Evolutionary conservation across 257 asterid species (phyloP), one percentile per base, ranked within the genome.

Genomic region (Ballota nigra): DNA sequence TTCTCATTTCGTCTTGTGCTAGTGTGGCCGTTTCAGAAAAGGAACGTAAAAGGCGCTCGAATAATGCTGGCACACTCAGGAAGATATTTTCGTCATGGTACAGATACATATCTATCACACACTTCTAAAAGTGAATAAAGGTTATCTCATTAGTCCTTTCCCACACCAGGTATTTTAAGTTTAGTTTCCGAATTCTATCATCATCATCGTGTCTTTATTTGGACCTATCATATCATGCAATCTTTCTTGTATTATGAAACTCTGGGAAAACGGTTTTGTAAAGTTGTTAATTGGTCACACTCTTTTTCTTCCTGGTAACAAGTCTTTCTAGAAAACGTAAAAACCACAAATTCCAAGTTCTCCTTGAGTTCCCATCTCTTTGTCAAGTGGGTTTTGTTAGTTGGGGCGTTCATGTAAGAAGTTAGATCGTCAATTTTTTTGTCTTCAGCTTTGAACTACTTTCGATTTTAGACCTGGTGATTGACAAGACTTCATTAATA

Each of bases 141-240:
- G 58, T 66, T 69, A 65, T 65, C 45, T 33, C 65, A 8, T 40
- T 51, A 26, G 15, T 24, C 74, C 72, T 52, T 64, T 47, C 72
- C 52, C 53, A 41, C 68, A 31, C 61, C 75, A 79, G 73, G 81
- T 79, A 51, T 31, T 79, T 19, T 53, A 18, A 7, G 29, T 68
- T 34, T 63, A 34, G 51, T 34, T 74, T 72, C 66, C 56, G 28
- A 29, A 69, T 68, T 68, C 68, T 34, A 31, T 64, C 65, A 31
- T 63, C 24, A 26, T 26, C 26, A 2, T n/a, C 83, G 24, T 26
- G 33, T 41, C 52, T 71, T 78, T 38, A 58, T 56, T 75, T 28
- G 3, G 9, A 68, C 66, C 18, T n/a, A 55, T 20, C 22, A 10
- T 70, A 18, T 60, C 64, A 38, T 51, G 62, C 57, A 49, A 31